Evolutionary conservation across 2,329 filamentous ascomycete species (phyloP), one percentile per base, ranked within the genome.

Genomic region (Diaporthe citrichinensis): DNA sequence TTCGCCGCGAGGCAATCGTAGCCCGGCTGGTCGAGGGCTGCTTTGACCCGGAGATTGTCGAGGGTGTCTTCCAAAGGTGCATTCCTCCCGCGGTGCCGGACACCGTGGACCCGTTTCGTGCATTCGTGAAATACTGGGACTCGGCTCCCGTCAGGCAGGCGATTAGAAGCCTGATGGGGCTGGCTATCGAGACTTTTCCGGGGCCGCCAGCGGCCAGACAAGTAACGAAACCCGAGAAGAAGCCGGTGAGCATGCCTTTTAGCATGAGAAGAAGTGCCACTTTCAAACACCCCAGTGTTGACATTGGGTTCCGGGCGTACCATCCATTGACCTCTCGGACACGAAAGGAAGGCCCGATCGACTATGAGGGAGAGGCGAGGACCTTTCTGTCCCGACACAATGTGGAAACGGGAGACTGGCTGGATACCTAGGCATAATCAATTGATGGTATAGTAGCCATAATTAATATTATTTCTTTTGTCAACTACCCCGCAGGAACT

Each of bases 301-400:
- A 55, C 23, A 28, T 39, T 28, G 65, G n/a, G 25, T 51, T 31
- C 17, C 65, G 36, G n/a, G 49, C 65, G 7, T 69, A 41, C 14
- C 65, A 69, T 39, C 49, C 65, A 28, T 53, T 69, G 17, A 41
- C 49, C 9, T 10, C 65, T 41, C n/a, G 25, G 17, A 4, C n/a
- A 12, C 23, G 9, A 23, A 28, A 28, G 5, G 14, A 69, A 31
- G 49, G 49, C 8, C 65, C 65, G 8, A 39, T 69, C 4, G 65
- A 55, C n/a, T 69, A 69, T 20, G 65, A 69, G 34, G 65, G 34
- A 4, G 65, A 69, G 15, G 46, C 65, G 20, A 34, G 65, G 15
- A 69, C 15, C 8, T 25, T 69, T 31, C 25, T 31, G 25, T n/a
- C 25, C 15, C 25, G 1, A 17, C 1, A 49, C 12, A 6, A 39